phyloP scores from a whole-genome alignment of 345 rosid genomes.

The Fremontodendron californicum region DNA sequence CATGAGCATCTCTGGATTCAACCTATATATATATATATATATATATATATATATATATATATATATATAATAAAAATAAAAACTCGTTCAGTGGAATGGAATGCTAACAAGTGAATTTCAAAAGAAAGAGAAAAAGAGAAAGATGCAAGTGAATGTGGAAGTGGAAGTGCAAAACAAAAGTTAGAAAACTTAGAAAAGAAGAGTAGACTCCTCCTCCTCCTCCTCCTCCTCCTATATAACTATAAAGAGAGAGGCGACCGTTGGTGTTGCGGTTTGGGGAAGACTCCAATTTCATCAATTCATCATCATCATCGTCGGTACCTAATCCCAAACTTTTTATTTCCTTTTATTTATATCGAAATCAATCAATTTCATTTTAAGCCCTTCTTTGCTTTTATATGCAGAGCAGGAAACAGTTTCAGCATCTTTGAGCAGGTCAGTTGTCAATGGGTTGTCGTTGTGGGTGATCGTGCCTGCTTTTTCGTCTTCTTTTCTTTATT shows the following conservation, averaged over 20 bases:
- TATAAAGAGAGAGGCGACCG: not conserved
- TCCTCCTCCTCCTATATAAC: not conserved
- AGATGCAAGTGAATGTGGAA: not conserved
- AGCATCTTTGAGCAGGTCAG: slow-evolving; percentile 10
- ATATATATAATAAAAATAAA: too few species aligned
- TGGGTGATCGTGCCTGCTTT: not conserved
- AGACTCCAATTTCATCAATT: not conserved
- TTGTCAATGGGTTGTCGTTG: not conserved
- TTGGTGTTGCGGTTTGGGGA: not conserved
- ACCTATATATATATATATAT: too few species aligned
- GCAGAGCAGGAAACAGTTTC: slow-evolving; percentile 3
- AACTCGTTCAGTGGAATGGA: too few species aligned
- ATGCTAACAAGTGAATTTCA: too few species aligned
- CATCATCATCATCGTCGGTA: not conserved
- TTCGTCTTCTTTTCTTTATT: not conserved
- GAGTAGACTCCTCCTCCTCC: not conserved
- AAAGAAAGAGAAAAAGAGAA: not conserved
- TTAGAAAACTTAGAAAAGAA: not conserved
- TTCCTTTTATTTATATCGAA: not conserved
- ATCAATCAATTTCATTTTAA: not conserved
- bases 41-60: too few species aligned
- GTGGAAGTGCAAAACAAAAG: not conserved
- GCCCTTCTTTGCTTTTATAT: not conserved
- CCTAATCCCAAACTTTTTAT: not conserved
- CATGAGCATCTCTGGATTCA: too few species aligned